Evolutionary conservation across 1,139 yeast species (phyloP), one percentile per base, ranked within the genome.

Genomic region (Debaryomyces sp.): DNA sequence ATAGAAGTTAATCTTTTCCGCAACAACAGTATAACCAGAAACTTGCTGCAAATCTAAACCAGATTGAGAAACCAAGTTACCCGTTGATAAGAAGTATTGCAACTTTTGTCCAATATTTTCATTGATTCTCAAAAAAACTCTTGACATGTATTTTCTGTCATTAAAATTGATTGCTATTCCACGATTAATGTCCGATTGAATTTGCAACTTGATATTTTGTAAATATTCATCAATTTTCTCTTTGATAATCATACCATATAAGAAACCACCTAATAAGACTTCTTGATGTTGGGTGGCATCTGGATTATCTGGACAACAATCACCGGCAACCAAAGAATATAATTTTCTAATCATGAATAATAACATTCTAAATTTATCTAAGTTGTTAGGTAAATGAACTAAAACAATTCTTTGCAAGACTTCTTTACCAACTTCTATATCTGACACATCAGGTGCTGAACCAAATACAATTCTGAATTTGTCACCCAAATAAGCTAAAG

Each of bases 271-370:
- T 49, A 94, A 78, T 55, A 94, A 75, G 29, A 94, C 91, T 73
- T 94, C 99, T 73, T 94, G 99, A 77, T 94, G 98, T 75, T 95
- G 99, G 8, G 97, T 90, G 39, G 98, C 96, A 85, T 94, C 99
- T 63, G 99, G 99, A 73, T 95, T 94, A 68, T 94, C 99, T 22
- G 97, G 95, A 50, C 94, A 78, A 71, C 98, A 92, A 64, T 92
- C 97, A 50, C 98, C 98, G 36, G 97, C 97, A 44, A 94, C 98
- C 56, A 95, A 78, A 1, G 98, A 81, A 67, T 95, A 95, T 52
- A 94, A 80, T 70, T 94, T 95, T 77, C 99, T 84, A 61, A 94
- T 85, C 98, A 94, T 94, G 71, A 92, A 94, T 54, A 92, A 70
- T 54, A 94, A 72, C 86, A 91, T 78, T 62, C 90, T 81, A 70